Evolutionary conservation across 176 grass and related monocot genomes (phyloP), one percentile per base, ranked within the genome.

Genomic region (Lolium rigidum): DNA sequence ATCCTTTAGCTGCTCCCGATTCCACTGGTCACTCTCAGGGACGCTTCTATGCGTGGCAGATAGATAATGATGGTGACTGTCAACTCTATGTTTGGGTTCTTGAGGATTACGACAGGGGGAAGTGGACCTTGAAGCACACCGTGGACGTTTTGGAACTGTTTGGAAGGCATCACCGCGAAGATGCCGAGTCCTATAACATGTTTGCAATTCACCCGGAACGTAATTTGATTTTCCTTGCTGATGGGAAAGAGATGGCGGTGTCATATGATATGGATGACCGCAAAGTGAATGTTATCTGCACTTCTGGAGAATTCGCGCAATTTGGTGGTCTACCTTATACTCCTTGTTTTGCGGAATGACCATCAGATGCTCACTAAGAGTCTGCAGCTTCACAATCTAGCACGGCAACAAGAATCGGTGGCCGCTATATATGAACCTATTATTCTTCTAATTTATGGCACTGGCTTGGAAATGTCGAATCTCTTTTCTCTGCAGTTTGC

Each of bases 221-320:
- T 7, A 82, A 82, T 82, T 43, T 72, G 8, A 57, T 18, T 57
- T 82, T 44, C 50, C 39, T 71, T 58, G 39, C 54, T 43, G 10
- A 11, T 26, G 58, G 58, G 15, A 4, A 15, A 12, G 35, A 72
- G n/a, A 22, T 56, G 2, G 58, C 51, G 22, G 10, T 82, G 65
- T 38, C 80, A 7, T 82, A 72, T 57, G 66, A 82, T 4, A 57
- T 82, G 66, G 80, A 69, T 22, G n/a, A 39, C 14, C 9, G 1
- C 12, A 55, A 57, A 71, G 60, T 66, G 22, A 9, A 39, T 58
- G 16, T 78, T 4, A 43, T 78, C 76, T 39, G 18, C 54, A 41
- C 31, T 78, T 58, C 20, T 5, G 9, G 18, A 41, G 20, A 38
- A 8, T 18, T 41, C 18, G 31, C 2, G 31, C 1, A 3, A 35